Evolutionary conservation across 805 yeast genomes (phyloP).

Genomic region (Kodamaea lidongshanica): DNA sequence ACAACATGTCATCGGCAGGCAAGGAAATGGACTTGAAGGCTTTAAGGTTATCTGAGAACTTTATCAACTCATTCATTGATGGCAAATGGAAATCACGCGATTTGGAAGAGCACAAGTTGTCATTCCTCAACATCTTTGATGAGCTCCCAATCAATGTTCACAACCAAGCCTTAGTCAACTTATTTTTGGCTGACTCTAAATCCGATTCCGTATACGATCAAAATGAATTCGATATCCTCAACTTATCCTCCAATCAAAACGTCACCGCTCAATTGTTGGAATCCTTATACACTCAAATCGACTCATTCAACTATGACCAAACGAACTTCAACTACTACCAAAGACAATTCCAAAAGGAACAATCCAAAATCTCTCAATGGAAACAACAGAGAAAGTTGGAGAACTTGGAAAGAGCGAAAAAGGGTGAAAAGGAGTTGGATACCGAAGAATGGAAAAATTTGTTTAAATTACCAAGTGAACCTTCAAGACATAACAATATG

Average conservation of each 20-base stretch:
- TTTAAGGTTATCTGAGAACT: conserved; percentile 57
- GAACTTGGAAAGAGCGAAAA: conserved; percentile 53
- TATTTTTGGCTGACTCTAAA: conserved; percentile 37
- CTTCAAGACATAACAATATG: conserved; percentile 68
- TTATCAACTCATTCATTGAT: conserved; percentile 49
- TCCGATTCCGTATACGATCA: conserved; percentile 14
- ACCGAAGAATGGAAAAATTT: conserved; percentile 57
- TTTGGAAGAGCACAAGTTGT: conserved; percentile 53
- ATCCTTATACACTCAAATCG: conserved; percentile 60
- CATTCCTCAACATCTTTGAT: conserved; percentile 60
- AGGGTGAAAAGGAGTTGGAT: conserved; percentile 49
- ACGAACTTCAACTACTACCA: conserved; percentile 77
- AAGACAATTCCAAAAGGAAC: conserved; percentile 66
- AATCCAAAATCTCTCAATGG: conserved; percentile 67
- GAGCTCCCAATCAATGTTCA: conserved; percentile 63
- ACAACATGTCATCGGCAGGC: conserved; percentile 64
- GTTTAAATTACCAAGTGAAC: conserved; percentile 66
- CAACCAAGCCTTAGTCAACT: conserved; percentile 61
- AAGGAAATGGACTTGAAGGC: conserved; percentile 66
- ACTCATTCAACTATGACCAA: conserved; percentile 71
- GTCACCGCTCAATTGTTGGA: conserved; percentile 49
- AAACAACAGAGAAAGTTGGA: conserved; percentile 62
- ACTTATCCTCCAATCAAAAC: conserved; percentile 38
- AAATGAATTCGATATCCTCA: conserved; percentile 32
- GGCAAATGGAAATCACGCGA: conserved; percentile 62